Base-by-base conservation (phyloP, 2,329 filamentous ascomycete species). In the Epichloe glyceriae region DNA sequence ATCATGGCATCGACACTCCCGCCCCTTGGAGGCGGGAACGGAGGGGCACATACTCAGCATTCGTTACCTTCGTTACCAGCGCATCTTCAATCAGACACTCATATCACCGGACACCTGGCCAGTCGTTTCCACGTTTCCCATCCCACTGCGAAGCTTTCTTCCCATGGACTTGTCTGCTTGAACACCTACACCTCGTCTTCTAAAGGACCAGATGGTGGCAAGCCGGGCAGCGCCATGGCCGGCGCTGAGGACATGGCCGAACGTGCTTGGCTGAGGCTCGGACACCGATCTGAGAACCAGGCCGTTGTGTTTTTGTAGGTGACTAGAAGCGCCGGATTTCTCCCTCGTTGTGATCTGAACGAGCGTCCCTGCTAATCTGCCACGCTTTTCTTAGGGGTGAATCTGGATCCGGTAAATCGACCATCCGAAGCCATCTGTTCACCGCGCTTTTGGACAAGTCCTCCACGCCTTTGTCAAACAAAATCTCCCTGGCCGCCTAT, bases 341-440 rank as follows among this genome's bases (percentile, higher is more conserved):
- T 26, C 34, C 4, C 3, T 34, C 10, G 5, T 41, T 35, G 11
- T 35, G 22, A 22, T 34, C 17, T 3, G 4, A 33, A 15, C 35
- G 4, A 35, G 12, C 37, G 5, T 30, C 12, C 14, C 20, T 22
- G 45, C 33, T 46, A 34, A 22, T 15, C 52, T 55, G 53, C 30
- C 8, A 26, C 30, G 34, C 12, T 58, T 62, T 53, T 44, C 55
- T 47, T 57, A 96, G 90, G 57, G 93, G 93, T 67, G 93, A 98
- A 76, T 95, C 89, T 52, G 93, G 93, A 44, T 84, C 93, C 34
- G 93, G 93, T 60, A 98, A 98, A 73, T 96, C 93, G 0, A 98
- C 93, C 0, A 75, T 97, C 61, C 85, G 93, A 55, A 87, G 88
- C 42, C 93, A 97, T 66, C 73, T 96, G 50, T 74, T 98, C 44